Evolutionary conservation across 2,329 filamentous ascomycete species (phyloP), one percentile per base, ranked within the genome.

Genomic region (Clarireedia monteithiana): DNA sequence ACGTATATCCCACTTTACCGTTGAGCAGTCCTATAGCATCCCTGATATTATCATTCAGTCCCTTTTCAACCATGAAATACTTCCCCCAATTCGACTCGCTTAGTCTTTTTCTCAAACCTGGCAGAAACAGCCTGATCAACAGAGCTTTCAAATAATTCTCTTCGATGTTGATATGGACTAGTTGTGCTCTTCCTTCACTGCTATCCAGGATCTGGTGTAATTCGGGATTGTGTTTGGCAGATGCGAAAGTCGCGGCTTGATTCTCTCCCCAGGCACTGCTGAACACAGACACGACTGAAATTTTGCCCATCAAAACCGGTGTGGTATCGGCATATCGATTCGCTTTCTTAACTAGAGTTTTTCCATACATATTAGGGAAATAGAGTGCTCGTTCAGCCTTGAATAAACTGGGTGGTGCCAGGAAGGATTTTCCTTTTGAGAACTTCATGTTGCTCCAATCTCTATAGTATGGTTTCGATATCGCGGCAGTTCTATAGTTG

Each of bases 351-450:
- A 81, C 74, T 30, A 96, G 77, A 2, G 91, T 96, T 63, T 81
- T 77, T 47, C 94, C 94, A 69, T 81, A 82, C 57, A 99, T 77
- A 73, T 99, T 99, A 47, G 94, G 94, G 74, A 99, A 96, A 77
- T 88, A 97, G 61, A 96, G 81, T 5, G 92, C 87, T 51, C 84
- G 80, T 40, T 95, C 89, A 62, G 80, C 80, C 67, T 85, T 87
- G 78, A 97, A 97, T 49, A 92, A 79, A n/a, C 86, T 79, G 4
- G 88, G 83, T 39, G 92, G 92, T 20, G 90, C 85, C 51, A 92
- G 76, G 74, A 96, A 99, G 24, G 90, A 90, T 73, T 99, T 99
- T 67, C 94, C 94, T 65, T 91, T 83, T 73, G 94, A 85, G 62
- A 85, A 80, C 52, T 79, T 78, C 71, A 96, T 81, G 73, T 95